Conservation (phyloP, 495 filamentous ascomycete species). For the Aspergillus saccharolyticus region DNA sequence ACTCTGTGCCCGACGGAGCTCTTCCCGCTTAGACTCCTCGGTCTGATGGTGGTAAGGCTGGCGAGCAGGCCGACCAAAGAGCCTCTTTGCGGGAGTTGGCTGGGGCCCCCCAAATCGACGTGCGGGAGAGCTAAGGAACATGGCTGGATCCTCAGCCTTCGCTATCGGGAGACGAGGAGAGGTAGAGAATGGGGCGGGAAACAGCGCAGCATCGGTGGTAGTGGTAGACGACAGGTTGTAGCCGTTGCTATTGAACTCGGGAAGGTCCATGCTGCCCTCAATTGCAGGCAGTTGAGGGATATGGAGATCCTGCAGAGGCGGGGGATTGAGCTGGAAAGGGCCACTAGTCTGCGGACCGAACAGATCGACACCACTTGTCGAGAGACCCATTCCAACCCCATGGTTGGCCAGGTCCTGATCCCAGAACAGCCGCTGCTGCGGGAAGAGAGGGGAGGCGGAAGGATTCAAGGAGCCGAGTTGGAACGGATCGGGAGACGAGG, state of each 20-base stretch:
- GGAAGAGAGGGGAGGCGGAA: conserved; percentile 60
- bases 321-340: conserved; percentile 13
- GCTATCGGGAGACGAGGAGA: conserved; percentile 38
- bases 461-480: conserved; percentile 66
- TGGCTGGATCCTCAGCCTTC: conserved; percentile 48
- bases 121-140: conserved; percentile 52
- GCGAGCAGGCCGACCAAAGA: conserved; percentile 30
- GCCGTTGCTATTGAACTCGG: conserved; percentile 29
- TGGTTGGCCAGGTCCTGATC: conserved; percentile 51
- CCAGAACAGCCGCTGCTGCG: conserved; percentile 68
- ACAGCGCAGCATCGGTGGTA: conserved; percentile 38
- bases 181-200: conserved; percentile 44
- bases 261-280: conserved; percentile 35
- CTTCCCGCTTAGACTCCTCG: conserved; percentile 52
- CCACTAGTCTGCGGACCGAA: conserved; percentile 11
- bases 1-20: conserved; percentile 37
- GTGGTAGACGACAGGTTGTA: conserved; percentile 30
- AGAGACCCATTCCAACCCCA: conserved; percentile 18
- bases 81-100: conserved; percentile 30
- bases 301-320: conserved; percentile 15
- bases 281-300: conserved; percentile 41
- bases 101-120: conserved; percentile 43
- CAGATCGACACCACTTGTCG: conserved; percentile 7
- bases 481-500: conserved; percentile 63
- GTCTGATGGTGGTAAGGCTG: conserved; percentile 57